Evolutionary conservation across 2,329 filamentous ascomycete genomes (phyloP).

Genomic region (Dactylellina haptotyla): DNA sequence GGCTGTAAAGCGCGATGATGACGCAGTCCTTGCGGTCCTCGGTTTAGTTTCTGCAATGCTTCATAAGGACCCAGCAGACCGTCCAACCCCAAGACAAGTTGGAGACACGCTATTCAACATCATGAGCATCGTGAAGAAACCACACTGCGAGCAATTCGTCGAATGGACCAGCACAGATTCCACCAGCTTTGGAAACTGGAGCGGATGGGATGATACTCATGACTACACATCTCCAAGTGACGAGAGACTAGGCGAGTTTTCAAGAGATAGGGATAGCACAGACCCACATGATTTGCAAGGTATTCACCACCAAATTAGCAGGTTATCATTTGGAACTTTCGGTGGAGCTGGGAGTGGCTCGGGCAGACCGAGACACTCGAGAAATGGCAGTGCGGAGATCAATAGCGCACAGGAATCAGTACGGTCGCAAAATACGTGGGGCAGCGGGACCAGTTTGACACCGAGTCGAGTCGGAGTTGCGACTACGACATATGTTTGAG

Average conservation of each 20-base stretch:
- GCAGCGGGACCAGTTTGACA: constrained; percentile 14
- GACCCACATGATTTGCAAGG: constrained; percentile 30
- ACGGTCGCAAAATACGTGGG: constrained; percentile 17
- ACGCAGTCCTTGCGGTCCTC: constrained; percentile 53
- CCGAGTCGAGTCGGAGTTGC: constrained; percentile 5
- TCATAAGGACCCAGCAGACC: constrained; percentile 53
- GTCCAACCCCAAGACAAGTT: constrained; percentile 55
- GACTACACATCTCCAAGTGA: constrained; percentile 27
- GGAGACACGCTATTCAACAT: constrained; percentile 52
- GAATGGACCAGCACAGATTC: constrained; percentile 37
- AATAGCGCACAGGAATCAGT: constrained; percentile 1
- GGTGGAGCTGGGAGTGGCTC: constrained; percentile 7
- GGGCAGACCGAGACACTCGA: constrained; percentile 17
- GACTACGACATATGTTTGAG: constrained; percentile 25
- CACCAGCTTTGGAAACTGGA: constrained; percentile 47
- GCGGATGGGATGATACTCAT: constrained; percentile 51
- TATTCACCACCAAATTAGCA: constrained; percentile 36
- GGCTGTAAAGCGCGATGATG: constrained; percentile 63
- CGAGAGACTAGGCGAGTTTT: constrained; percentile 11
- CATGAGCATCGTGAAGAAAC: constrained; percentile 52
- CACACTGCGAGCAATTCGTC: constrained; percentile 49
- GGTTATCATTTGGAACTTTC: constrained; percentile 46
- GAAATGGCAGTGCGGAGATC: constrained; percentile 19
- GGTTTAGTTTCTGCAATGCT: constrained; percentile 56
- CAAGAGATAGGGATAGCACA: constrained; percentile 13